A percentile compares a stretch with the other conserved stretches of the same genome.
phyloP scores from a whole-genome alignment of 257 asterid genomes.

The Ehretia macrophylla region DNA sequence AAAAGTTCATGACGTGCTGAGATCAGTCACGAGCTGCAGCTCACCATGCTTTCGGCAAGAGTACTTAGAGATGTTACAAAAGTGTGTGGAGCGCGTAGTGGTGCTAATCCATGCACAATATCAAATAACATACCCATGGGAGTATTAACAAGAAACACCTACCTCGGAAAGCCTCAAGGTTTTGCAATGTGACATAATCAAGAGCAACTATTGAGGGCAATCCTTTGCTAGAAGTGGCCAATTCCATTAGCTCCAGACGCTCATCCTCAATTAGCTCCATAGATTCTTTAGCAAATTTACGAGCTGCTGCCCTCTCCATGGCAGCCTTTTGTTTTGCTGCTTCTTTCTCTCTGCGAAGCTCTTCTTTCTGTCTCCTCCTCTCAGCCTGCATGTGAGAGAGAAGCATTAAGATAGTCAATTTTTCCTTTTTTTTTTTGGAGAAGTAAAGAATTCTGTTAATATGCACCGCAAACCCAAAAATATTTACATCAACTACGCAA shows the following conservation, averaged over 20 bases:
- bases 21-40: too few species aligned
- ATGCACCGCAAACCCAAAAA: too few species aligned
- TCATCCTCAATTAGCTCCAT: conserved; percentile 97
- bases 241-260: conserved; percentile 92
- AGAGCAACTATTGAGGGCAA: conserved; percentile 78
- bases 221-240: conserved; percentile 88
- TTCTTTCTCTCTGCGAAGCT: conserved; percentile 74
- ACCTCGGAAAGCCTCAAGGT: conserved; percentile 86
- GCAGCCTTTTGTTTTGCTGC: conserved; percentile 84
- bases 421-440: too few species aligned
- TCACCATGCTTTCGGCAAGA: too few species aligned
- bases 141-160: conserved; percentile 25
- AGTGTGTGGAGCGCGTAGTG: too few species aligned
- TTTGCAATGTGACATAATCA: conserved; percentile 78
- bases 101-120: neutral
- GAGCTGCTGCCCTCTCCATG: conserved; percentile 86
- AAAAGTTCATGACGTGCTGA: neutral
- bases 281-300: conserved; percentile 89
- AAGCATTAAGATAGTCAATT: neutral
- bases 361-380: conserved; percentile 90
- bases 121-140: neutral
- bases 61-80: neutral
- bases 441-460: too few species aligned
- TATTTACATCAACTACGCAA: too few species aligned
- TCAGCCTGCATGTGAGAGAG: conserved; percentile 58